phyloP scores from a whole-genome alignment of 257 asterid genomes.

The Dorcoceras hygrometricum region DNA sequence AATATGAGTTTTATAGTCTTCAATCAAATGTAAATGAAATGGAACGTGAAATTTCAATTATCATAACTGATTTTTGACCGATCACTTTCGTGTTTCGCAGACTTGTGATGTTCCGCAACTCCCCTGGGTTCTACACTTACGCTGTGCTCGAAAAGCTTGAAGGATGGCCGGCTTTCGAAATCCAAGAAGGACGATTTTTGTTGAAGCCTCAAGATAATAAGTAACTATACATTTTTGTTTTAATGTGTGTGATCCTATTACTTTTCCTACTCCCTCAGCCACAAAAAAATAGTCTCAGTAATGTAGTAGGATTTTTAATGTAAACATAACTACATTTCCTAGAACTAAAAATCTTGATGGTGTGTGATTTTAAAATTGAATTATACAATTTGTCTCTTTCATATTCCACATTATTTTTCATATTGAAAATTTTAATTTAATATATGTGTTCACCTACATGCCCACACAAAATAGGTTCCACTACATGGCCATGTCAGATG shows the following conservation, averaged over 20 bases:
- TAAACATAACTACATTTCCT: too few species aligned
- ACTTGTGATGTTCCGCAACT: slow-evolving; percentile 35
- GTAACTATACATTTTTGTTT: slow-evolving; percentile 20
- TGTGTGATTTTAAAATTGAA: too few species aligned
- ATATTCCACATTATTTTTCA: too few species aligned
- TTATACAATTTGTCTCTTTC: neutral
- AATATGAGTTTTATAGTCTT: neutral
- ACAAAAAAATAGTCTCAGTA: too few species aligned
- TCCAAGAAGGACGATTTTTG: slow-evolving; percentile 39
- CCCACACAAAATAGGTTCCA: slow-evolving; percentile 38
- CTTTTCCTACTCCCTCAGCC: neutral
- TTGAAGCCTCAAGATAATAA: slow-evolving; percentile 38
- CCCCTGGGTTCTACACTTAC: slow-evolving; percentile 47
- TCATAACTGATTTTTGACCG: neutral
- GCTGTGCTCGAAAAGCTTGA: slow-evolving; percentile 35
- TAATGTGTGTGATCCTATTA: too few species aligned
- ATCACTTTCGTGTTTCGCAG: slow-evolving; percentile 1
- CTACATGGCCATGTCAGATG: slow-evolving; percentile 61
- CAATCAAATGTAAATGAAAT: neutral
- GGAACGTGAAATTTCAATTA: too few species aligned
- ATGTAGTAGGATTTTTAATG: too few species aligned
- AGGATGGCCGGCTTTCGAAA: slow-evolving; percentile 39
- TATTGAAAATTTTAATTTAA: too few species aligned
- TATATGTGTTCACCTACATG: too few species aligned
- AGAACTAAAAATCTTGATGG: too few species aligned